Evolutionary conservation across 306 rosid genomes (phyloP).

Genomic region (Malus sylvestris): DNA sequence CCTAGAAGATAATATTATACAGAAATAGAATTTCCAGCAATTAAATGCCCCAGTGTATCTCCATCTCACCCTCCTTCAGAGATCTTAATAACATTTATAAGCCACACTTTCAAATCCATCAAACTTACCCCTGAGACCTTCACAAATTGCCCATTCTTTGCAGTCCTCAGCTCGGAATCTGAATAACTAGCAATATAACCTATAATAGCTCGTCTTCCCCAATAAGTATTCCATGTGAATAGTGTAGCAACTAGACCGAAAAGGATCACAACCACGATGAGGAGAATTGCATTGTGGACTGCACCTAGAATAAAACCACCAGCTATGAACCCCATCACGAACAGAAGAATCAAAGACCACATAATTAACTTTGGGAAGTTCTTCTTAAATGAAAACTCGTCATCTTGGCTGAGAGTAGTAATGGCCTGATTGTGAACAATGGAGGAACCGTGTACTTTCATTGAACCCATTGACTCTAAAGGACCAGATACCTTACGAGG

Average conservation of each 20-base stretch:
- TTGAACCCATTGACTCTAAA: conserved; percentile 71
- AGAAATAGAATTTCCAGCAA: background rate
- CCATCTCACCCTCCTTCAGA: background rate
- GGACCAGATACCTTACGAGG: conserved; percentile 96
- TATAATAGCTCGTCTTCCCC: conserved; percentile 80
- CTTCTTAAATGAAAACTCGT: conserved; percentile 66
- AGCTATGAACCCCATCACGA: conserved; percentile 94
- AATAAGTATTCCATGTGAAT: conserved; percentile 87
- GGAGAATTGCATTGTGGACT: conserved; percentile 82
- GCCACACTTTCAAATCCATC: conserved; percentile 3
- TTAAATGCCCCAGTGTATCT: background rate
- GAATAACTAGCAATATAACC: conserved; percentile 73
- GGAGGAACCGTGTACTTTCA: conserved; percentile 52
- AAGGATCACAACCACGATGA: conserved; percentile 75
- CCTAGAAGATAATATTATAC: background rate
- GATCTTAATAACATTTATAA: background rate
- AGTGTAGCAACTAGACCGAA: conserved; percentile 64
- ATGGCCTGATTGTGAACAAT: conserved; percentile 71
- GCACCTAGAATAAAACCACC: conserved; percentile 99
- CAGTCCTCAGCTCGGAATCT: conserved; percentile 94
- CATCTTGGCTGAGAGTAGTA: conserved; percentile 67
- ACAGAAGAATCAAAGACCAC: conserved; percentile 91
- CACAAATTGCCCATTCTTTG: conserved; percentile 93
- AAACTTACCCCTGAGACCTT: conserved; percentile 96
- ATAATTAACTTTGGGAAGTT: conserved; percentile 83